Conservation (phyloP, 1,139 yeast species). For the Lodderomyces margitis region DNA sequence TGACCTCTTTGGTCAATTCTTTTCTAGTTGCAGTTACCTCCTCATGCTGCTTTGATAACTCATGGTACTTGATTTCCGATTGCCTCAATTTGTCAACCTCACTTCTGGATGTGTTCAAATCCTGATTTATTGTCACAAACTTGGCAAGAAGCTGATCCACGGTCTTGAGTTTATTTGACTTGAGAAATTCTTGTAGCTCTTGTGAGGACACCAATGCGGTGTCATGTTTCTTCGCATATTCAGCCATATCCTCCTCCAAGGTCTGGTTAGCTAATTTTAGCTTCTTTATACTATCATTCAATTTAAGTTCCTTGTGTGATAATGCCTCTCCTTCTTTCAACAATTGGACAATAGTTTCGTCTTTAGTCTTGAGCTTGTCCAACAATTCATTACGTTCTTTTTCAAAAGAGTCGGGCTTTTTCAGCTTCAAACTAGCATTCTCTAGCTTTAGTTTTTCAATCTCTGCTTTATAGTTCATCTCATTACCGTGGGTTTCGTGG, state of each 20-base stretch:
- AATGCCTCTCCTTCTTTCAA: constrained; percentile 78
- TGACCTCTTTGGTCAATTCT: constrained; percentile 31
- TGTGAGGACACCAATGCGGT: constrained; percentile 28
- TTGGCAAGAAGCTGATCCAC: constrained; percentile 26
- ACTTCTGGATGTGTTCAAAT: constrained; percentile 16
- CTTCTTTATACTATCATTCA: constrained; percentile 65
- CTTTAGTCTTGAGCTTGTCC: constrained; percentile 43
- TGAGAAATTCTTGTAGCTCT: constrained; percentile 33
- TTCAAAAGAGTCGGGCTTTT: constrained; percentile 9
- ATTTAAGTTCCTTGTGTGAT: constrained; percentile 69
- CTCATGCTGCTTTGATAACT: constrained; percentile 32
- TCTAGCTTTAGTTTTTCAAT: constrained; percentile 10
- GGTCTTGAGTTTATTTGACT: constrained; percentile 25
- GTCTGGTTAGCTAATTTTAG: constrained; percentile 52
- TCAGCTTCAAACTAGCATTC: constrained; percentile 5
- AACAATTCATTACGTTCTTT: constrained; percentile 14
- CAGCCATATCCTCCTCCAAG: constrained; percentile 36
- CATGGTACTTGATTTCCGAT: constrained; percentile 41
- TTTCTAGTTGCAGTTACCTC: constrained; percentile 31
- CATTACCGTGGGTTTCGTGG: constrained; percentile 1
- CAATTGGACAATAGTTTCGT: constrained; percentile 55
- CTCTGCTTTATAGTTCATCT: constrained; percentile 2
- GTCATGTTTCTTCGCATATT: constrained; percentile 32
- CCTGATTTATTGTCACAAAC: constrained; percentile 16
- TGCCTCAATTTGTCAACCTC: constrained; percentile 25